Base-by-base conservation (phyloP, 1,284 basidiomycete species). In the Lentinula novae-zelandiae region DNA sequence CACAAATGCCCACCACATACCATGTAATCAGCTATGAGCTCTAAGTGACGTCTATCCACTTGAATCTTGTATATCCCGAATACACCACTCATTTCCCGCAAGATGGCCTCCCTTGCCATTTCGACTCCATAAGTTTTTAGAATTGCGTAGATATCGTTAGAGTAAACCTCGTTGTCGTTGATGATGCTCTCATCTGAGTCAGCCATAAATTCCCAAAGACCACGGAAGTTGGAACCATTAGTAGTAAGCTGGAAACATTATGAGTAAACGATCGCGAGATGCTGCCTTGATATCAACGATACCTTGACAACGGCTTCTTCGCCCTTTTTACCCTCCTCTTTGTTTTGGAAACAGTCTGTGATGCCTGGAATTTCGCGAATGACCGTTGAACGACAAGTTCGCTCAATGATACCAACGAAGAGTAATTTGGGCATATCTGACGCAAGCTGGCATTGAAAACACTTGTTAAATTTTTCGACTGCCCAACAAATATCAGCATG, bases 11-110 rank as follows among this genome's bases (percentile, higher is more conserved):
- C 56, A 49, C 22, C 54, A 76, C 89, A 66, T 70, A 95, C 94
- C 95, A 98, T 98, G 74, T 99, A 99, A 75, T 99, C 97, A 38
- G 97, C 97, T 72, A 99, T 98, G 63, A 99, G 82, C 70, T 96
- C 95, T 60, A 99, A 80, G 80, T 99, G 97, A 60, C 97, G 87
- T 68, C 86, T 87, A 75, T 98, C 90, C 60, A 99, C 97, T 63
- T 92, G 93, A 71, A 99, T 99, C 71, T 92, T 96, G 78, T 99
- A 99, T 3, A 92, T 95, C n/a, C 86, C 89, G 75, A 99, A 99
- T 58, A 99, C 95, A 42, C 85, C 87, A 51, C 89, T 83, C 77
- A 99, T 93, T 75, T 99, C 96, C 62, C 83, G 81, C 60, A 97
- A 78, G 69, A 99, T 93, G n/a, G 94, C 89, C 33, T 89, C 88